Percentiles rank a stretch among this genome's conserved stretches.
Conservation (phyloP, 768 basidiomycete species). For the Terana coerulea region DNA sequence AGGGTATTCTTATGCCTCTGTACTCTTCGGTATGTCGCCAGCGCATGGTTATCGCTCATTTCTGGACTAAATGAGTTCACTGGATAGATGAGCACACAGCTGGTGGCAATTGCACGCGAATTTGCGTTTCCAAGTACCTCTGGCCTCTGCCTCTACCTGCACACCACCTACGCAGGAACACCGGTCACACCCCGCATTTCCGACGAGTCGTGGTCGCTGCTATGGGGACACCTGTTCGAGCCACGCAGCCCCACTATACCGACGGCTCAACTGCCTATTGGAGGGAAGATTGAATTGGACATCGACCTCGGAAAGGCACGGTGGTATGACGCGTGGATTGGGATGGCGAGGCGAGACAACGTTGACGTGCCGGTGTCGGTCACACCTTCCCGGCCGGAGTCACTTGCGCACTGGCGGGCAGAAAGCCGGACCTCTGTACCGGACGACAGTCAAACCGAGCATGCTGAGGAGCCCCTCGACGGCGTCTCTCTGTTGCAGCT, state of each 20-base stretch:
- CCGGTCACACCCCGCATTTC: slow-evolving; percentile 67
- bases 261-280: slow-evolving; percentile 50
- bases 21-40: slow-evolving; percentile 57
- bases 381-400: slow-evolving; percentile 37
- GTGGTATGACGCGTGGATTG: slow-evolving; percentile 75
- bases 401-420: slow-evolving; percentile 47
- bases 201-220: slow-evolving; percentile 70
- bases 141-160: slow-evolving; percentile 79
- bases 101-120: slow-evolving; percentile 75
- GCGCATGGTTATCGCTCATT: not conserved
- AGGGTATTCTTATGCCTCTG: slow-evolving; percentile 72
- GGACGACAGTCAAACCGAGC: slow-evolving; percentile 31
- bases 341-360: slow-evolving; percentile 38
- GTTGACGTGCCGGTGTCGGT: slow-evolving; percentile 39
- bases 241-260: slow-evolving; percentile 29
- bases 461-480: slow-evolving; percentile 33
- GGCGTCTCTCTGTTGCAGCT: slow-evolving; percentile 22
- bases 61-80: not conserved
- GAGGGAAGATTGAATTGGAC: slow-evolving; percentile 84
- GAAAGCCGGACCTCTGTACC: slow-evolving; percentile 49
- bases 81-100: slow-evolving; percentile 61
- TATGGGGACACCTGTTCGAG: slow-evolving; percentile 65
- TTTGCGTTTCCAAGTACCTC: slow-evolving; percentile 75
- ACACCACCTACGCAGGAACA: slow-evolving; percentile 52
- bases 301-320: slow-evolving; percentile 71